Base-by-base conservation (phyloP, 2,329 filamentous ascomycete species). In the Hypomyces perniciosus region DNA sequence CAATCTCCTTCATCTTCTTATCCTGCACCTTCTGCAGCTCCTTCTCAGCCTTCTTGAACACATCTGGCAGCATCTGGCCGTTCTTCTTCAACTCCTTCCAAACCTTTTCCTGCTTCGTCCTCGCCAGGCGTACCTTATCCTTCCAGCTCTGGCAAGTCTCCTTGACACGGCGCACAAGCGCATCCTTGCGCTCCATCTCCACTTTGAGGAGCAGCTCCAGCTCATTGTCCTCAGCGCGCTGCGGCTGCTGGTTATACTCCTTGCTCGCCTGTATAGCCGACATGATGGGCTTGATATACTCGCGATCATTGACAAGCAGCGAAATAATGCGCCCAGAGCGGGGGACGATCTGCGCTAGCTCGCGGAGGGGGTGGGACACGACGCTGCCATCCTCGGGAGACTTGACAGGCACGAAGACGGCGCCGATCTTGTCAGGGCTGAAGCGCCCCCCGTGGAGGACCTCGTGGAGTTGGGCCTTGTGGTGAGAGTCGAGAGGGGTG, bases 171-270 rank as follows among this genome's bases (percentile, higher is more conserved):
- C 64, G 64, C 44, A 63, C 62, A 35, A 76, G 61, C 49, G 76
- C 77, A 29, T 79, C 78, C 49, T 67, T 70, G 56, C 66, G 66
- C 68, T 79, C 77, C 30, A 71, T 66, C 70, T 81, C 78, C 49
- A 81, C 66, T 60, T 72, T 72, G 54, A 83, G 70, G 29, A 77
- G 60, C 51, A 83, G 73, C 69, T 82, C 79, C 26, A 82, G 73
- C 65, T 79, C 77, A 65, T 81, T 81, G 63, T 82, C 79, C 42
- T 75, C 70, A 62, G 72, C 72, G 20, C 70, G 70, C 72, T 82
- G 80, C 43, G 79, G 78, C 72, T 81, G 78, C 72, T 81, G 78
- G 70, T 81, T 81, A 66, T 78, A 81, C 58, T 77, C 72, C n/a
- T 64, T 60, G 59, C 70, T 74, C 30, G 65, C 59, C 66, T 80